These are phyloP conservation scores for Aspergillus campestris DNA, from an alignment of 495 filamentous ascomycete genomes.

Conservation along the genomic window DNA sequence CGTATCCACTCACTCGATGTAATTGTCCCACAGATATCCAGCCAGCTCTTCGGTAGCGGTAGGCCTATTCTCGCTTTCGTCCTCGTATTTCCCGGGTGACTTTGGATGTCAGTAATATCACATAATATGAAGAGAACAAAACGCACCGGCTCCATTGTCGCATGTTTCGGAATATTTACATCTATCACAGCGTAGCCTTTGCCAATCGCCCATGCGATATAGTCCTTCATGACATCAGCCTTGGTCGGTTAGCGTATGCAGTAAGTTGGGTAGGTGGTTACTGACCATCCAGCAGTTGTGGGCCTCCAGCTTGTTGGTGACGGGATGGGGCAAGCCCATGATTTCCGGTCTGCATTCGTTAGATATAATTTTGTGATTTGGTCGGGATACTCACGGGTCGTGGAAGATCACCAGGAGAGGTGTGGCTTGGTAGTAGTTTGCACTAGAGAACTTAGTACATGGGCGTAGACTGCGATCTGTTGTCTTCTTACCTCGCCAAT, in stretches of 20 bases:
- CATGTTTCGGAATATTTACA: slow-evolving; percentile 73
- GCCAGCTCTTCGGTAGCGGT: slow-evolving; percentile 64
- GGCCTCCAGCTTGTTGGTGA: slow-evolving; percentile 61
- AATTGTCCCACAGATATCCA: slow-evolving; percentile 93
- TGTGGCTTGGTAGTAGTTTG: slow-evolving; percentile 41
- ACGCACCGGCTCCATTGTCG: slow-evolving; percentile 36
- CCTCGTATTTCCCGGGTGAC: slow-evolving; percentile 27
- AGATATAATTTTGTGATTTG: slow-evolving; percentile 1
- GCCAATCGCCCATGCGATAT: slow-evolving; percentile 70
- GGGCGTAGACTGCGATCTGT: background rate
- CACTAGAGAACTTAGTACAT: slow-evolving; percentile 21
- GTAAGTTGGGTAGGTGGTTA: slow-evolving; percentile 12
- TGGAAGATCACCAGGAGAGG: slow-evolving; percentile 73
- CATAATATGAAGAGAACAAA: background rate
- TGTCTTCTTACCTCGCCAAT: slow-evolving; percentile 60
- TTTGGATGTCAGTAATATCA: slow-evolving; percentile 26
- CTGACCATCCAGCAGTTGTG: slow-evolving; percentile 84
- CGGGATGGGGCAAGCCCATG: slow-evolving; percentile 55
- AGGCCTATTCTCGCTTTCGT: slow-evolving; percentile 33
- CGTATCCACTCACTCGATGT: slow-evolving; percentile 58
- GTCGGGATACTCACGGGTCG: slow-evolving; percentile 53
- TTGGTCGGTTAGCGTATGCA: slow-evolving; percentile 40
- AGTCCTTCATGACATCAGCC: slow-evolving; percentile 69
- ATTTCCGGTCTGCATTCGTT: slow-evolving; percentile 55
- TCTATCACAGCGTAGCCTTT: slow-evolving; percentile 77